These are phyloP conservation scores for Alternaria gansuensis DNA, from an alignment of 2,329 filamentous ascomycete species.

Conservation along the genomic window DNA sequence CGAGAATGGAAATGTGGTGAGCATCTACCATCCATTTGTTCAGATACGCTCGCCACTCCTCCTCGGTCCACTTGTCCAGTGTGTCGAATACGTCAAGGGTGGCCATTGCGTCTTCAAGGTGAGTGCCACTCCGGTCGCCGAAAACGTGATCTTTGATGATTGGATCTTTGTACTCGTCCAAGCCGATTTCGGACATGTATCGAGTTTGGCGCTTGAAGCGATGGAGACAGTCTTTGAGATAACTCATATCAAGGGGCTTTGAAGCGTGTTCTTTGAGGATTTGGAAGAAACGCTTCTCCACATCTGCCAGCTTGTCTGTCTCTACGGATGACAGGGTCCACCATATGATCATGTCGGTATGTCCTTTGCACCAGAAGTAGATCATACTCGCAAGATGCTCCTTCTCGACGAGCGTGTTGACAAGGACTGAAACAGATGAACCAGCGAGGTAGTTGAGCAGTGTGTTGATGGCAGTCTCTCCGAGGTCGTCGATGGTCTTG, in stretches of 20 bases:
- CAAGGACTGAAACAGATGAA: conserved; percentile 89
- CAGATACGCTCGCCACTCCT: conserved; percentile 83
- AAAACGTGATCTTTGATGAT: conserved; percentile 95
- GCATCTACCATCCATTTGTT: conserved; percentile 86
- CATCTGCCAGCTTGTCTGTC: conserved; percentile 82
- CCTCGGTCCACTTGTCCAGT: conserved; percentile 81
- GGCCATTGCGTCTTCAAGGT: conserved; percentile 53
- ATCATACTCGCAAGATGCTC: conserved; percentile 91
- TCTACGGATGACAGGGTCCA: conserved; percentile 87
- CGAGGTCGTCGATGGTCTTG: conserved; percentile 71
- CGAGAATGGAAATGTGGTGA: conserved; percentile 85
- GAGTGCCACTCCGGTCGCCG: conserved; percentile 79
- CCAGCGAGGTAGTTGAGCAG: conserved; percentile 87
- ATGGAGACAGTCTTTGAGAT: conserved; percentile 86
- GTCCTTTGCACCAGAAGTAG: conserved; percentile 78
- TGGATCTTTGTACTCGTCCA: conserved; percentile 81
- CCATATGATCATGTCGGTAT: conserved; percentile 84
- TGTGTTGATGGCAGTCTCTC: conserved; percentile 76
- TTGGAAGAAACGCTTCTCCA: conserved; percentile 85
- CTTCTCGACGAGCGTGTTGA: conserved; percentile 91
- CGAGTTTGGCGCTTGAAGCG: conserved; percentile 83
- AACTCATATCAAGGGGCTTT: conserved; percentile 86
- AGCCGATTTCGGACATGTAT: conserved; percentile 81
- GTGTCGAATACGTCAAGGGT: conserved; percentile 66
- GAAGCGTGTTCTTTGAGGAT: conserved; percentile 81